Conservation (phyloP, 2,329 filamentous ascomycete species). For the Botrytis deweyae region DNA sequence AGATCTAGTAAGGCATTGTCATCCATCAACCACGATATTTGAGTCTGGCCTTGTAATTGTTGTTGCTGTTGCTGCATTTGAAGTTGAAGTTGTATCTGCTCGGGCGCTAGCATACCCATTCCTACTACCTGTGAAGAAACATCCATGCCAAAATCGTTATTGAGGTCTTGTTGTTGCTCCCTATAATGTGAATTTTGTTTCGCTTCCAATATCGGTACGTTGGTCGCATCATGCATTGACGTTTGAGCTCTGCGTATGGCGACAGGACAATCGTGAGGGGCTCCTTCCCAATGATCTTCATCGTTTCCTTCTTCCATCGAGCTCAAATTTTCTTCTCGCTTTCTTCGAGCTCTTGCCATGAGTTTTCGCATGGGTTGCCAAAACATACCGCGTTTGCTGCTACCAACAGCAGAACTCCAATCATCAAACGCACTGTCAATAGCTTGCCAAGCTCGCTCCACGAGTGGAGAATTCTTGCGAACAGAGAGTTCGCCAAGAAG, state of each 20-base stretch:
- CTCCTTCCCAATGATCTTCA: slow-evolving; percentile 20
- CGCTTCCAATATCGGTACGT: background rate
- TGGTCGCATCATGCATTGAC: background rate
- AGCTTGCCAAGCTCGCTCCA: slow-evolving; percentile 45
- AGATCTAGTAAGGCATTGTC: slow-evolving; percentile 33
- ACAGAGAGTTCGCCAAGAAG: slow-evolving; percentile 44
- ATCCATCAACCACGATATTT: slow-evolving; percentile 34
- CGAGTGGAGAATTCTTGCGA: slow-evolving; percentile 40
- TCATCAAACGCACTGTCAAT: slow-evolving; percentile 39
- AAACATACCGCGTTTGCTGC: slow-evolving; percentile 54
- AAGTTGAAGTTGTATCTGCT: slow-evolving; percentile 32
- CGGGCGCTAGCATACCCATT: slow-evolving; percentile 31
- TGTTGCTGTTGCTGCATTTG: slow-evolving; percentile 30
- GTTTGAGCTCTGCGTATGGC: background rate
- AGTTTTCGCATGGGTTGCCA: slow-evolving; percentile 64
- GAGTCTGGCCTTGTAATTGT: slow-evolving; percentile 19
- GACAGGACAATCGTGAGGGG: slow-evolving; percentile 12
- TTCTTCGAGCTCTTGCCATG: slow-evolving; percentile 56
- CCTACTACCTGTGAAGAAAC: slow-evolving; percentile 30
- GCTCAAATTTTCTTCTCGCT: slow-evolving; percentile 50
- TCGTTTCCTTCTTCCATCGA: slow-evolving; percentile 23
- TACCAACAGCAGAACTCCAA: slow-evolving; percentile 30
- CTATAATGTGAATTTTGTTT: background rate
- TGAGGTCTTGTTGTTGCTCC: background rate
- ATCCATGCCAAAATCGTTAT: slow-evolving; percentile 19